These are phyloP conservation scores for Botryotinia globosa DNA, from an alignment of 2,329 filamentous ascomycete genomes.

Conservation along the genomic window DNA sequence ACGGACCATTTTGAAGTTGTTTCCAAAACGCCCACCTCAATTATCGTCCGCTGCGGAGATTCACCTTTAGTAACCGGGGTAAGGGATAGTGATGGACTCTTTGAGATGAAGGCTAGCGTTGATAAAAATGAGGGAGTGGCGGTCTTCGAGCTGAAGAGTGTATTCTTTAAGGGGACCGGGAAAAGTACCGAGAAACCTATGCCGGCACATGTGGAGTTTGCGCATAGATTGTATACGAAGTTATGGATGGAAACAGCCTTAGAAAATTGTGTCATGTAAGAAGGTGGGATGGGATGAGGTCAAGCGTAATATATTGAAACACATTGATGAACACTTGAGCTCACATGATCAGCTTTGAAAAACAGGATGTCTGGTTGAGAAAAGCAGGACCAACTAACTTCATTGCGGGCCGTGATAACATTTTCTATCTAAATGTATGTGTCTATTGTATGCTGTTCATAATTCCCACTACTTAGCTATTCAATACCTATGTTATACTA, in stretches of 20 bases:
- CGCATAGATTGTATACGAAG: slow-evolving; percentile 56
- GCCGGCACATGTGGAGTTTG: slow-evolving; percentile 47
- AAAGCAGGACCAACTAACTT: neutral
- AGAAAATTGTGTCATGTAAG: slow-evolving; percentile 28
- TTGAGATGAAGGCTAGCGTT: slow-evolving; percentile 60
- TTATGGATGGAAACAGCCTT: slow-evolving; percentile 53
- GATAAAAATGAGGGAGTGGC: slow-evolving; percentile 60
- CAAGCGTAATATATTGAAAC: neutral
- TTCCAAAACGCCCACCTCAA: slow-evolving; percentile 57
- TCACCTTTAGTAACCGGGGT: slow-evolving; percentile 56
- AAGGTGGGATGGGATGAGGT: neutral
- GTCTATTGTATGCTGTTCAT: neutral
- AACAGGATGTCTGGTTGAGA: neutral
- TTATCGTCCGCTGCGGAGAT: slow-evolving; percentile 65
- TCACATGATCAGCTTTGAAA: neutral
- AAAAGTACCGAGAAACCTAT: slow-evolving; percentile 45
- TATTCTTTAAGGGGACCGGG: slow-evolving; percentile 55
- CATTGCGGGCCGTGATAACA: neutral
- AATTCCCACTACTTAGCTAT: neutral
- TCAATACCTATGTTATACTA: neutral
- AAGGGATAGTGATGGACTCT: slow-evolving; percentile 62
- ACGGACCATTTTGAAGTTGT: slow-evolving; percentile 73
- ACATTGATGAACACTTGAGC: neutral
- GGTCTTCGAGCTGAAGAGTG: slow-evolving; percentile 63
- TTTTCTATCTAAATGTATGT: neutral